Base-by-base conservation (phyloP, 1,139 yeast genomes). In the Yamadazyma dushanensis region DNA sequence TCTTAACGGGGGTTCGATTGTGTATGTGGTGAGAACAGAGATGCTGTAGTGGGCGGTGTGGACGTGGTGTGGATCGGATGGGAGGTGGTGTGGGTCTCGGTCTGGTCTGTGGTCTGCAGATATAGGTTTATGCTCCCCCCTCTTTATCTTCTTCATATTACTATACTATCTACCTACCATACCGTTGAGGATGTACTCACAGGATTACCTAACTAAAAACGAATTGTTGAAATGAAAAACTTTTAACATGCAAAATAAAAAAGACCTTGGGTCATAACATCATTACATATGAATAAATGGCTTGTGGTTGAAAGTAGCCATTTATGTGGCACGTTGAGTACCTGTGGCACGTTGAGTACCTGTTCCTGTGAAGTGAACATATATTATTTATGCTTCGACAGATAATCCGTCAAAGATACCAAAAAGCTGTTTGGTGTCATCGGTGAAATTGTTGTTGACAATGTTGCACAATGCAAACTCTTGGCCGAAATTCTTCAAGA, bases 381-480 rank as follows among this genome's bases (percentile, higher is more conserved):
- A n/a, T 6, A 37, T 35, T 22, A 20, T 16, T 21, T 21, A 21
- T 10, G n/a, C 24, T 21, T 25, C 14, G 11, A 25, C 27, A 5
- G 54, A 43, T 34, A 63, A 52, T 17, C 55, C 62, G 18, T 61
- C 56, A 38, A 66, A 61, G 41, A 65, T 53, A 14, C 54, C 46
- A 53, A 79, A 79, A 46, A 79, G 73, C 40, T 73, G 68, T 24
- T 66, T 65, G 45, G 74, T 64, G 47, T 64, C 65, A 49, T 71
- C 66, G 53, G 73, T 61, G 45, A 83, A 92, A 55, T 90, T 90
- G 57, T 92, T 92, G 64, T 90, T 94, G 41, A 92, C 97, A 55
- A 92, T 77, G 61, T 89, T 90, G 52, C 94, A 83, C 53, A 92
- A 73, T 31, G 81, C 80, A 66, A 78, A 90, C 31, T 47, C 51